These are phyloP conservation scores for Apocynum venetum DNA, from an alignment of 257 asterid species.

Conservation along the genomic window DNA sequence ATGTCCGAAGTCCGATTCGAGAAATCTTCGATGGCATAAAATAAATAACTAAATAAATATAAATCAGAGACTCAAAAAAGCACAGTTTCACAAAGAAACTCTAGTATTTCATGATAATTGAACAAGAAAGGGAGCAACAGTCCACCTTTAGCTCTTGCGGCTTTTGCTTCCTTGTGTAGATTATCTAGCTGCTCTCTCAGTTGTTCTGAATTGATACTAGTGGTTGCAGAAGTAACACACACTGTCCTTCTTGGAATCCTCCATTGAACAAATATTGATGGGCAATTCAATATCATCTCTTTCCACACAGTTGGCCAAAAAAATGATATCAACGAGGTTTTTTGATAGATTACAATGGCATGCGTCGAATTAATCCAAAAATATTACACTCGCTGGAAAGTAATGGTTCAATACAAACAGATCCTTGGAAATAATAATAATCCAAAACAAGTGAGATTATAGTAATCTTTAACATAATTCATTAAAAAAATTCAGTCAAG, in stretches of 20 bases:
- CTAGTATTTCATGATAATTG: not conserved
- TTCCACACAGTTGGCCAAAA: not conserved
- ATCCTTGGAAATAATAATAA: too few relatives aligned
- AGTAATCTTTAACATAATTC: too few relatives aligned
- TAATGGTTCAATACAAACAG: too few relatives aligned
- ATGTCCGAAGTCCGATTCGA: not conserved
- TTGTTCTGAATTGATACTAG: slow-evolving; percentile 20
- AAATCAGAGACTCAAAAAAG: not conserved
- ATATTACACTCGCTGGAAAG: not conserved
- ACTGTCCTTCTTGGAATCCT: slow-evolving; percentile 21
- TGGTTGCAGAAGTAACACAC: slow-evolving; percentile 22
- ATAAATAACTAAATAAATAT: not conserved
- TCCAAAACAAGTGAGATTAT: too few relatives aligned
- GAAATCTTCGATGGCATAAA: not conserved
- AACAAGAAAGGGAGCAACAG: not conserved
- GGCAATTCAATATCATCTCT: slow-evolving; percentile 29
- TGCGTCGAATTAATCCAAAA: not conserved
- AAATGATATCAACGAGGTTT: not conserved
- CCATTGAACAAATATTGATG: slow-evolving; percentile 21
- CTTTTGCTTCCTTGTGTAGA: slow-evolving; percentile 39
- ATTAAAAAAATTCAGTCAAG: too few relatives aligned
- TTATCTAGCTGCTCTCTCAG: slow-evolving; percentile 31
- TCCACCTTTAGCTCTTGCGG: slow-evolving; percentile 32
- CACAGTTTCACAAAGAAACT: not conserved
- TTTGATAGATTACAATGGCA: not conserved